phyloP scores from a whole-genome alignment of 2,329 filamentous ascomycete genomes.

The Penicillium sp. region DNA sequence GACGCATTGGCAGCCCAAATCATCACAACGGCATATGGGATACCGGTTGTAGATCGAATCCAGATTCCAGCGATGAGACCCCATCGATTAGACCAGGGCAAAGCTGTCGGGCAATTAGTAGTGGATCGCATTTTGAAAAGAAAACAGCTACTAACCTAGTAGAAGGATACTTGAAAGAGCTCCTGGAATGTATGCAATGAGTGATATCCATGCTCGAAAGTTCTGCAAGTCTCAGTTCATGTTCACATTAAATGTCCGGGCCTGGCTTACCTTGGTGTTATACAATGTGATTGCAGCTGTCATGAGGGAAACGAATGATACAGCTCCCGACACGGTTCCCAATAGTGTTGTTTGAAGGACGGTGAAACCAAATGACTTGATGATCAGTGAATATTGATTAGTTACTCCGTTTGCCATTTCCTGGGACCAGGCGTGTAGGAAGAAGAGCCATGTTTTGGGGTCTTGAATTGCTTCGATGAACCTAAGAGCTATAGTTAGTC shows the following conservation, averaged over 20 bases:
- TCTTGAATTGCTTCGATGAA: constrained; percentile 36
- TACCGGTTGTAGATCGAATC: constrained; percentile 40
- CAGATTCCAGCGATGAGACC: constrained; percentile 40
- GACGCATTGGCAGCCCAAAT: constrained; percentile 42
- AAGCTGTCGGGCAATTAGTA: constrained; percentile 4
- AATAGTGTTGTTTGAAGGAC: constrained; percentile 25
- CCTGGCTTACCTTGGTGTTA: constrained; percentile 28
- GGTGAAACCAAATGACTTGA: constrained; percentile 48
- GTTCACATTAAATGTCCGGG: neutral
- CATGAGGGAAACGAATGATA: constrained; percentile 30
- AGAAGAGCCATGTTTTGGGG: constrained; percentile 39
- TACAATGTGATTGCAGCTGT: constrained; percentile 32
- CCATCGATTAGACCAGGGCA: constrained; percentile 43
- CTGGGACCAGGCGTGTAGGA: constrained; percentile 37
- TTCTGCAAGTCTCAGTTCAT: constrained; percentile 2
- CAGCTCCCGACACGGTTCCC: constrained; percentile 28
- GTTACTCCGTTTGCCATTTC: constrained; percentile 41
- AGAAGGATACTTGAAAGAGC: constrained; percentile 41
- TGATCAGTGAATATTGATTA: constrained; percentile 47
- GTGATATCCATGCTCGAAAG: constrained; percentile 25
- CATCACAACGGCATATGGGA: constrained; percentile 44
- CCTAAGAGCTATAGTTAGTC: neutral
- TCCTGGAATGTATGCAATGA: constrained; percentile 36
- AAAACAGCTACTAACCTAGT: constrained; percentile 16
- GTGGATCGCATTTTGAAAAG: neutral